These are phyloP conservation scores for Melanomma pulvis-pyrius DNA, from an alignment of 495 filamentous ascomycete genomes.

Conservation along the genomic window DNA sequence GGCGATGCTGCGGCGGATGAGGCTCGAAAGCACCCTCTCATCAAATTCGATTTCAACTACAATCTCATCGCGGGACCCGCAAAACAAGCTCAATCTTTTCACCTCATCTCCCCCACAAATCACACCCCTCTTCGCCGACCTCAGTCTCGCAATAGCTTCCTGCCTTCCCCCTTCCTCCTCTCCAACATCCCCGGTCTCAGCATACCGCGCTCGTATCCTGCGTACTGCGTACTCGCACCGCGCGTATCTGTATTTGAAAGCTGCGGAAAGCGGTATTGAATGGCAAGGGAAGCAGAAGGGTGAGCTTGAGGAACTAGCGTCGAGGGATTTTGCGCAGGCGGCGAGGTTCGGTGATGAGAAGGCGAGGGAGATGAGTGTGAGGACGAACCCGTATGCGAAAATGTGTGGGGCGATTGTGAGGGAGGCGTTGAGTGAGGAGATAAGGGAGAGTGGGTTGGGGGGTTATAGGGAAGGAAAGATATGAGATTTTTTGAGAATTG, in stretches of 20 bases:
- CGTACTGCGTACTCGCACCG: slow-evolving; percentile 76
- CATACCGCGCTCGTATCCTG: slow-evolving; percentile 63
- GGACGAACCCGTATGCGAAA: slow-evolving; percentile 85
- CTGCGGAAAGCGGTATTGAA: slow-evolving; percentile 52
- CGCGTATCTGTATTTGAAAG: slow-evolving; percentile 68
- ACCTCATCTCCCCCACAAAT: background rate
- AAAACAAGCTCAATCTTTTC: background rate
- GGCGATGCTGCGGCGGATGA: slow-evolving; percentile 68
- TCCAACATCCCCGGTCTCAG: slow-evolving; percentile 57
- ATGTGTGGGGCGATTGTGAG: slow-evolving; percentile 85
- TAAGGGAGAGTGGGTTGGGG: background rate
- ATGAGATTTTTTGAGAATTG: too few relatives aligned
- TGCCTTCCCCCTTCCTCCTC: slow-evolving; percentile 57
- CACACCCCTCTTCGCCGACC: slow-evolving; percentile 56
- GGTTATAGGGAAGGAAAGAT: too few relatives aligned
- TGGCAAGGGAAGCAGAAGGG: slow-evolving; percentile 52
- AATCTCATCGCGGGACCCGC: background rate
- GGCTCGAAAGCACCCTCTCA: slow-evolving; percentile 45
- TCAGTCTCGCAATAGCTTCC: slow-evolving; percentile 67
- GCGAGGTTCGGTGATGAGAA: slow-evolving; percentile 79
- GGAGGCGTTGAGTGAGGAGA: slow-evolving; percentile 81
- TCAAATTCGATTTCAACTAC: background rate
- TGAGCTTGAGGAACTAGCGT: slow-evolving; percentile 72
- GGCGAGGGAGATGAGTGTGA: slow-evolving; percentile 73
- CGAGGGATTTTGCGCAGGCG: slow-evolving; percentile 72